phyloP scores from a whole-genome alignment of 345 rosid species.

The Citrus cavaleriei region DNA sequence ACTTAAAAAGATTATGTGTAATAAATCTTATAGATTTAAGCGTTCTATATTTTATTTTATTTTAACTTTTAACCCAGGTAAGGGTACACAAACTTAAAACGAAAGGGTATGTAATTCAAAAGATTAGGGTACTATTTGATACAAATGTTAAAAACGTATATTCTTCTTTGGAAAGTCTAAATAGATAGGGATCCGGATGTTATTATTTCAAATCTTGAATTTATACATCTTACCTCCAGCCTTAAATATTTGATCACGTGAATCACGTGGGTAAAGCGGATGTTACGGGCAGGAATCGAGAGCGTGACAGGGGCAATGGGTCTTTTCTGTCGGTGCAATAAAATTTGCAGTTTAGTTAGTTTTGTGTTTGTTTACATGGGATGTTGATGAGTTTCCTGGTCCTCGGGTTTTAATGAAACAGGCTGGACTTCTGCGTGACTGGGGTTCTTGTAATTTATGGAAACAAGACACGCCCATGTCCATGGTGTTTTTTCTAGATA shows the following conservation, averaged over 20 bases:
- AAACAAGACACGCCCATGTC: neutral
- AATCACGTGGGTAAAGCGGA: constrained; percentile 29
- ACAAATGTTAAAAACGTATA: no score
- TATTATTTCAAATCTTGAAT: neutral
- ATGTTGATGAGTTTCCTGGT: neutral
- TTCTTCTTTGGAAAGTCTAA: neutral
- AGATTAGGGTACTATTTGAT: no score
- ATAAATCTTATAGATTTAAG: no score
- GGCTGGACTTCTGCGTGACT: neutral
- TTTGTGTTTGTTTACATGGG: neutral
- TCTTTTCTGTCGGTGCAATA: neutral
- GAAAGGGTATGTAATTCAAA: no score
- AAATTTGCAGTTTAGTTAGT: neutral
- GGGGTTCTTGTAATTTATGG: neutral
- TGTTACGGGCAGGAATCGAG: neutral
- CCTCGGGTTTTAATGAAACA: neutral
- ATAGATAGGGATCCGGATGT: neutral
- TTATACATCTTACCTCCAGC: no score
- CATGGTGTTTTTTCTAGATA: neutral
- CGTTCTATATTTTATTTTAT: no score
- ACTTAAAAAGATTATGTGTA: no score
- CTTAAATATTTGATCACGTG: constrained; percentile 11
- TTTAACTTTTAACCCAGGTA: no score
- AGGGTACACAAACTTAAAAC: no score
- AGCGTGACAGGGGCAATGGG: neutral